Evolutionary conservation across 148 eudicot species (phyloP).

Genomic region (Linanthus parryae): DNA sequence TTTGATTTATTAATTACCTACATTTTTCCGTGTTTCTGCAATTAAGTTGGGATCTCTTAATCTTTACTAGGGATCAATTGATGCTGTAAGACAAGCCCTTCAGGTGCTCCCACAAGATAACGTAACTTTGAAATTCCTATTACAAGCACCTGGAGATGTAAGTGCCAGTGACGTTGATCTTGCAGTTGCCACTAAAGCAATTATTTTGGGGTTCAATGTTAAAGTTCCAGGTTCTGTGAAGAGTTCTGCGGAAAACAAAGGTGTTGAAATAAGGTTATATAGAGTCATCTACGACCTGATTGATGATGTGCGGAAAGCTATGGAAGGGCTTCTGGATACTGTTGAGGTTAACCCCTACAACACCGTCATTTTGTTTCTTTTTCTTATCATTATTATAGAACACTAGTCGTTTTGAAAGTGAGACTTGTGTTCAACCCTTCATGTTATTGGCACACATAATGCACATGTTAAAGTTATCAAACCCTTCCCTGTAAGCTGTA

Average conservation of each 20-base stretch:
- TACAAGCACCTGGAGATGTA: constrained; percentile 92
- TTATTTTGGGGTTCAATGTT: constrained; percentile 87
- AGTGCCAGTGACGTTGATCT: constrained; percentile 91
- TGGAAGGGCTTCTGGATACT: constrained; percentile 93
- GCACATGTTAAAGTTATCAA: no score
- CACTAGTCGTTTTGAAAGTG: neutral
- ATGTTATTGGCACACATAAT: no score
- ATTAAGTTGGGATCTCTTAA: constrained; percentile 9
- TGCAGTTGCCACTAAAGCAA: constrained; percentile 77
- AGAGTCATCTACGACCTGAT: constrained; percentile 89
- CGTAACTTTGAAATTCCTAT: constrained; percentile 72
- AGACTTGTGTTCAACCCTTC: neutral
- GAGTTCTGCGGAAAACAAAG: constrained; percentile 73
- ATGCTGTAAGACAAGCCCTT: constrained; percentile 86
- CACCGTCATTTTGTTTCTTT: constrained; percentile 11
- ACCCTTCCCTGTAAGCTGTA: no score
- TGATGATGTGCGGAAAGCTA: constrained; percentile 90
- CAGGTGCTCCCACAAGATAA: constrained; percentile 89
- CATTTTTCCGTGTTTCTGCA: constrained; percentile 1
- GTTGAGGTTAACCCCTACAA: constrained; percentile 57
- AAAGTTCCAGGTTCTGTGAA: constrained; percentile 74
- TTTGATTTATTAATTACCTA: neutral
- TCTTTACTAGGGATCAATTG: constrained; percentile 71
- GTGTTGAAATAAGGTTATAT: constrained; percentile 74
- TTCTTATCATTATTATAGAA: neutral